Base-by-base conservation (phyloP, 129 eudicot species). In the Flaveria robusta region DNA sequence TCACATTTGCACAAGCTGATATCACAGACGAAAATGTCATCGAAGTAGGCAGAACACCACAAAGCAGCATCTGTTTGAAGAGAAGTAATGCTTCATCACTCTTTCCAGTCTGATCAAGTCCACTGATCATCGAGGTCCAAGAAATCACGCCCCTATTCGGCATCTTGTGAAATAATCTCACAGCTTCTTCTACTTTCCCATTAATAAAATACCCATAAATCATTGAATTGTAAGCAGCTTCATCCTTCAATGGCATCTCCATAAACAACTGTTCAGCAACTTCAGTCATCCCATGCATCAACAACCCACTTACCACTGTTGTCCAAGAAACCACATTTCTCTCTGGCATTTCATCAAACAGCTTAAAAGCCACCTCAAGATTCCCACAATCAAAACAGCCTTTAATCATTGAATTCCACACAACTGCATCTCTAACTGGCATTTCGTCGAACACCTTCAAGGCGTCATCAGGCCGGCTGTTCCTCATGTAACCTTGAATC, bases 111-210 rank as follows among this genome's bases (percentile, higher is more conserved):
- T 86, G 96, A 80, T 88, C 88, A 79, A 93, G 87, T 73, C 98
- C 97, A 46, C 86, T 85, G 59, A 93, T 93, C 88, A 93, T 73
- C 8, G 96, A 86, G 16, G 97, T 90, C 98, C 97, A 93, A 7
- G 97, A 83, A 54, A 90, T 85, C 16, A 90, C 89, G 59, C 88
- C 88, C 74, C 83, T 78, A 27, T n/a, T 9, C 13, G 91, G 89
- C 95, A 90, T 90, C 51, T 52, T 74, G 31, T 79, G 83, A 70
- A 93, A 90, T 78, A 93, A 77, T 69, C 68, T 82, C 55, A 87
- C 45, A 18, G 92, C 98, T 52, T 86, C 87, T 65, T 83, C 86
- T 45, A 84, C 88, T 76, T 85, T 82, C n/a, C 82, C 84, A 64
- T 85, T 83, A 13, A 51, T 24, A 66, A 86, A 90, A 80, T 80